Conservation (phyloP, 306 rosid species). For the Dryas alaskensis region DNA sequence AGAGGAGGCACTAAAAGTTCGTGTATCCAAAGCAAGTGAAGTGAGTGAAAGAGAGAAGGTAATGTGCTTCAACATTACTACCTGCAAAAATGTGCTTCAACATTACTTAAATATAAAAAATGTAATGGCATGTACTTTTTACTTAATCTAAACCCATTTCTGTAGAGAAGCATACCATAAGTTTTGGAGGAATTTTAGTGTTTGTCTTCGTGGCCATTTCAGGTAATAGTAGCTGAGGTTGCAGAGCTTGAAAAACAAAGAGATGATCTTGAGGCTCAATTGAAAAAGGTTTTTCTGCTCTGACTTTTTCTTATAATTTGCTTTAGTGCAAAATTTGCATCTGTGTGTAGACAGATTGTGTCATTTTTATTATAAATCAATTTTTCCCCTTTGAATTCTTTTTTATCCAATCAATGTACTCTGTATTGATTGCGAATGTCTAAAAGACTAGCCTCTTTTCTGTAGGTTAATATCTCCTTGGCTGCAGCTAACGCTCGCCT, state of each 20-base stretch:
- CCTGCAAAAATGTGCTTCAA: slow-evolving; percentile 11
- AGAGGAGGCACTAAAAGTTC: slow-evolving; percentile 92
- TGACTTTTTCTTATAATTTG: background rate
- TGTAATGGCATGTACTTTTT: background rate
- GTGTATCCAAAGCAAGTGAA: slow-evolving; percentile 67
- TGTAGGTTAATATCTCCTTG: slow-evolving; percentile 76
- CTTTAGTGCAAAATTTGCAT: no score
- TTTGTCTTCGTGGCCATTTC: slow-evolving; percentile 32
- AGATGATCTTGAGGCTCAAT: slow-evolving; percentile 84
- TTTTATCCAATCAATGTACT: background rate
- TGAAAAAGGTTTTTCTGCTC: slow-evolving; percentile 60
- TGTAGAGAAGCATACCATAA: slow-evolving; percentile 7
- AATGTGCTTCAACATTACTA: slow-evolving; percentile 14
- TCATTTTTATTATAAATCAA: no score
- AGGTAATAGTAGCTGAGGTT: slow-evolving; percentile 76
- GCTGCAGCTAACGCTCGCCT: slow-evolving; percentile 86
- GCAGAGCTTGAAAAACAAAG: slow-evolving; percentile 74
- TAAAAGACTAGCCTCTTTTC: slow-evolving; percentile 24
- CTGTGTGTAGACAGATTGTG: no score
- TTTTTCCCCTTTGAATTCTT: background rate
- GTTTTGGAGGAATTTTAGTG: slow-evolving; percentile 22
- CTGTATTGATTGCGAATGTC: slow-evolving; percentile 24
- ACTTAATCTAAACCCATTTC: background rate
- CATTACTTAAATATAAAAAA: background rate
- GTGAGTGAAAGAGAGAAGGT: slow-evolving; percentile 92